Conservation (phyloP, 2,329 filamentous ascomycete species). For the Aureobasidium sp. region DNA sequence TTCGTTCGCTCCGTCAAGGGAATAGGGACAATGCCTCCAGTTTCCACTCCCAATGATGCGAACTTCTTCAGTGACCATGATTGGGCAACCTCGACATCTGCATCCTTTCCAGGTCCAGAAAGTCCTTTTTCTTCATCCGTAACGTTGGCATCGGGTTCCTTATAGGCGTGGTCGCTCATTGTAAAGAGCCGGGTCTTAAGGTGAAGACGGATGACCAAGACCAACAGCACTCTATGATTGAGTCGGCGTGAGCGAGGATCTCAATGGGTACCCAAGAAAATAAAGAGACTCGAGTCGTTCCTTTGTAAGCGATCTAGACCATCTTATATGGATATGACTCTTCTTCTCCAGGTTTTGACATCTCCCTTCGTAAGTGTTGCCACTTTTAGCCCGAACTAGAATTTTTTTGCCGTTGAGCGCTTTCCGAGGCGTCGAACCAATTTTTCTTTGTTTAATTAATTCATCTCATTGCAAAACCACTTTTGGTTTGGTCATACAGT, state of each 20-base stretch:
- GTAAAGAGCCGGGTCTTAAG: neutral
- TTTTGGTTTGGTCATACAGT: neutral
- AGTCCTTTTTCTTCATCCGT: constrained; percentile 10
- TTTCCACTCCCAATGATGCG: constrained; percentile 10
- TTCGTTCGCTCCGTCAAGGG: constrained; percentile 48
- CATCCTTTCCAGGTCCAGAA: neutral
- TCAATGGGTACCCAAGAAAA: neutral
- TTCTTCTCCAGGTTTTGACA: constrained; percentile 9
- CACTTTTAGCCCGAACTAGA: constrained; percentile 11
- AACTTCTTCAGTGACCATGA: constrained; percentile 10
- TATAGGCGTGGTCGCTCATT: neutral
- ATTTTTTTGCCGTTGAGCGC: constrained; percentile 12
- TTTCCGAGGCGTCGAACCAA: neutral
- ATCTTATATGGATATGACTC: constrained; percentile 8
- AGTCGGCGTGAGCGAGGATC: neutral
- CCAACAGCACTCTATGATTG: neutral
- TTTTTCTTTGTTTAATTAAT: neutral
- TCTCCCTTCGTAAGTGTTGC: neutral
- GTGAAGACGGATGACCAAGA: neutral
- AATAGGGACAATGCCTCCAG: constrained; percentile 48
- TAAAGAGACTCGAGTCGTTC: neutral
- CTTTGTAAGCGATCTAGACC: constrained; percentile 1
- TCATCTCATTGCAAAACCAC: neutral
- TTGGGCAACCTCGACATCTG: constrained; percentile 5
- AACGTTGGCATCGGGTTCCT: neutral